Evolutionary conservation across 495 filamentous ascomycete genomes (phyloP).

Genomic region (Neurospora discreta): DNA sequence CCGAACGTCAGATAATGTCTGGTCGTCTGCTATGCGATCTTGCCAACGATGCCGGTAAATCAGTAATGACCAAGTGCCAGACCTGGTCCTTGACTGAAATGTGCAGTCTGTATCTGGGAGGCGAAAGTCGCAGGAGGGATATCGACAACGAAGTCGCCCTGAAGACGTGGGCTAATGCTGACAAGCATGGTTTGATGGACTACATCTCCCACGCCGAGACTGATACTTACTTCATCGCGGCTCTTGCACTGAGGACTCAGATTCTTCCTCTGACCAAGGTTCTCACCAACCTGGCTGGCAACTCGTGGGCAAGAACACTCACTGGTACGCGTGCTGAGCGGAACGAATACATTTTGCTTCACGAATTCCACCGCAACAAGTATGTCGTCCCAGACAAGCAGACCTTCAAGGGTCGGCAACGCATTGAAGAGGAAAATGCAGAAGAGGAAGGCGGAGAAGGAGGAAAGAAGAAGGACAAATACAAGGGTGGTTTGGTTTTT

Average conservation of each 20-base stretch:
- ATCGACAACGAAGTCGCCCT: conserved; percentile 79
- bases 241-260: conserved; percentile 75
- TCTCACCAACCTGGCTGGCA: conserved; percentile 91
- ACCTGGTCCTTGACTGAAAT: conserved; percentile 97
- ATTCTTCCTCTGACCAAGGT: conserved; percentile 91
- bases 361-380: conserved; percentile 91
- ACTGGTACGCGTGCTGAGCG: conserved; percentile 93
- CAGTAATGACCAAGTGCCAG: conserved; percentile 91
- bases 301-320: conserved; percentile 94
- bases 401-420: conserved; percentile 55
- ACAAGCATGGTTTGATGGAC: conserved; percentile 76
- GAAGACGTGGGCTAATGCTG: conserved; percentile 72
- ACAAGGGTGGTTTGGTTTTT: conserved; percentile 95
- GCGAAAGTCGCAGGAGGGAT: conserved; percentile 59
- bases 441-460: conserved; percentile 54
- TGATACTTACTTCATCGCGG: conserved; percentile 92
- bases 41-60: conserved; percentile 94
- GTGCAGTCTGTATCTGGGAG: conserved; percentile 74
- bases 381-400: conserved; percentile 96
- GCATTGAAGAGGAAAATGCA: conserved; percentile 49
- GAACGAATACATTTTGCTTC: conserved; percentile 97
- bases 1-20: conserved; percentile 78
- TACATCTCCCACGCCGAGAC: conserved; percentile 86
- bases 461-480: conserved; percentile 94
- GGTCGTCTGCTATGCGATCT: conserved; percentile 89